Evolutionary conservation across 345 rosid species (phyloP).

Genomic region (Salix arbutifolia): DNA sequence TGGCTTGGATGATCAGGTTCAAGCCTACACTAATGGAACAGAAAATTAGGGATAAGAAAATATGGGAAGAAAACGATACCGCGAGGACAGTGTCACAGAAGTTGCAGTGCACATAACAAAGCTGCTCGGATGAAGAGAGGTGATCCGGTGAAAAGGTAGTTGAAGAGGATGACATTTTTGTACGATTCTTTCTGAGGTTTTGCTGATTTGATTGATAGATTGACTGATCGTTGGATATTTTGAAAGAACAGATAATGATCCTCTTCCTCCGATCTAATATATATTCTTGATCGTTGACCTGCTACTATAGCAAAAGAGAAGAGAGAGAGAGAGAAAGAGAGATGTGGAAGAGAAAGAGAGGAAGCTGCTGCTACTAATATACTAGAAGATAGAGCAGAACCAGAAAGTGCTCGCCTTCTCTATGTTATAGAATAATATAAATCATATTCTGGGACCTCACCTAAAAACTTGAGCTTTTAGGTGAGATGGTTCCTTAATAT

Average conservation of each 20-base stretch:
- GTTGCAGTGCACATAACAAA: constrained; percentile 97
- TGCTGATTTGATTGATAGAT: constrained; percentile 75
- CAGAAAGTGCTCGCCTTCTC: constrained; percentile 2
- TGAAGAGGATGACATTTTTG: constrained; percentile 62
- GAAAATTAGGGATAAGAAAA: neutral
- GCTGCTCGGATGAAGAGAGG: constrained; percentile 90
- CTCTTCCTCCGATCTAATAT: constrained; percentile 54
- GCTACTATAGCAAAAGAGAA: constrained; percentile 8
- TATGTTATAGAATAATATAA: too few relatives aligned
- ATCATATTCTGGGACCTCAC: too few relatives aligned
- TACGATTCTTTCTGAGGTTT: constrained; percentile 9
- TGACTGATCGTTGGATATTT: constrained; percentile 57
- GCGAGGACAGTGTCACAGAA: constrained; percentile 89
- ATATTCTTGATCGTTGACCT: constrained; percentile 62
- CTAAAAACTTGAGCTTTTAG: too few relatives aligned
- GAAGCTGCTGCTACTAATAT: constrained; percentile 13
- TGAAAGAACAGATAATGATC: constrained; percentile 41
- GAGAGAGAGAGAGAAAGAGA: constrained; percentile 8
- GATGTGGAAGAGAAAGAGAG: neutral
- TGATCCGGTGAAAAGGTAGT: constrained; percentile 83
- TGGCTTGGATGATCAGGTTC: neutral
- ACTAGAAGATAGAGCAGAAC: constrained; percentile 17
- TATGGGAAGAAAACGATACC: constrained; percentile 32
- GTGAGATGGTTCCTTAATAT: too few relatives aligned
- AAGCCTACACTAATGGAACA: neutral